phyloP scores from a whole-genome alignment of 306 rosid genomes.

The Datisca glomerata region DNA sequence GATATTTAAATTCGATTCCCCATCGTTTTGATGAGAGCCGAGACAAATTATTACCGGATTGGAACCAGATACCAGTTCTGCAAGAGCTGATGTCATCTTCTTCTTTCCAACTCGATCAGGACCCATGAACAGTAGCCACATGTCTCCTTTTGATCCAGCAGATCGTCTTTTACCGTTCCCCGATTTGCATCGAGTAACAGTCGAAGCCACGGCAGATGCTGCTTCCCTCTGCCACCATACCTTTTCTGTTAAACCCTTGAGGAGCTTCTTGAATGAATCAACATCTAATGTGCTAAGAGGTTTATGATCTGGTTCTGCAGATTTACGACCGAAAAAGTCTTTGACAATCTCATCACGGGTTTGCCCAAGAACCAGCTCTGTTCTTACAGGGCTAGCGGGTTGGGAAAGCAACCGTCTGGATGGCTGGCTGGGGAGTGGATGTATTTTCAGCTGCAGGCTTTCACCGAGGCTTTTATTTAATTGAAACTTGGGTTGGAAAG shows the following conservation, averaged over 20 bases:
- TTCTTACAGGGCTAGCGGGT: conserved; percentile 45
- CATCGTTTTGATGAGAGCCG: conserved; percentile 39
- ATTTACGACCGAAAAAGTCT: conserved; percentile 54
- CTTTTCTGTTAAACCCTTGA: conserved; percentile 61
- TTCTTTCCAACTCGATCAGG: conserved; percentile 85
- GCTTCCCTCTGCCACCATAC: conserved; percentile 99
- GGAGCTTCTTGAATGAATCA: conserved; percentile 74
- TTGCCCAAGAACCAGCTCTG: conserved; percentile 75
- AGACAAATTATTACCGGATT: conserved; percentile 49
- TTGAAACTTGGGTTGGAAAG: conserved; percentile 49
- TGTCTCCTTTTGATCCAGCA: conserved; percentile 52
- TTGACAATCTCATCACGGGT: conserved; percentile 36
- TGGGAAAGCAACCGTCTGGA: conserved; percentile 21
- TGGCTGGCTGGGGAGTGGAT: conserved; percentile 25
- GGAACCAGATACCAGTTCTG: conserved; percentile 68
- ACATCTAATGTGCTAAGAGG: conserved; percentile 30
- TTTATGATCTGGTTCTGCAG: conserved; percentile 51
- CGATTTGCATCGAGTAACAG: conserved; percentile 61
- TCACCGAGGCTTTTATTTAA: conserved; percentile 49
- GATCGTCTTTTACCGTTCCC: conserved; percentile 57
- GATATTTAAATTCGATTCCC: conserved; percentile 43
- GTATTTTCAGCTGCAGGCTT: conserved; percentile 44
- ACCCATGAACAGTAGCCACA: conserved; percentile 82
- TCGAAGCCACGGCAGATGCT: conserved; percentile 70
- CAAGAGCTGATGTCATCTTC: conserved; percentile 85